Conservation (phyloP, 441 rosid species). For the Gossypium lobatum region DNA sequence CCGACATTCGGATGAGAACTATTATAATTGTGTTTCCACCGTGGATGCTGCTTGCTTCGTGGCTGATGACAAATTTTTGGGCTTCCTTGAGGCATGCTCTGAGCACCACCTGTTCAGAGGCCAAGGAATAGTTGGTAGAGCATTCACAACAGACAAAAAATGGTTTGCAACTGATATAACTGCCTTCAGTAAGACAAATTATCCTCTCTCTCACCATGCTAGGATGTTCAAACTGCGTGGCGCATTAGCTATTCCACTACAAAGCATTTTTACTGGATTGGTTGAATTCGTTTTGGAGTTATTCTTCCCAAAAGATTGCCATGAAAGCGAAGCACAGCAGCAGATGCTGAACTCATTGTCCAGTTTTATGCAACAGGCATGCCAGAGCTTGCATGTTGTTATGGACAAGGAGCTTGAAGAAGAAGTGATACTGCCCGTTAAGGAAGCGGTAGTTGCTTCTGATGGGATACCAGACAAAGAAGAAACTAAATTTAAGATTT, state of each 20-base stretch:
- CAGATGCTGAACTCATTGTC: constrained; percentile 42
- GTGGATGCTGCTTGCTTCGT: constrained; percentile 71
- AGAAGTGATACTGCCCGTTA: constrained; percentile 31
- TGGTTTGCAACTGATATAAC: constrained; percentile 54
- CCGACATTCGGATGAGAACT: constrained; percentile 60
- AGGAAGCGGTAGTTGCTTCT: constrained; percentile 26
- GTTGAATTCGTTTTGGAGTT: constrained; percentile 64
- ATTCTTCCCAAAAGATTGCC: constrained; percentile 61
- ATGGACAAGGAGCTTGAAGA: constrained; percentile 45
- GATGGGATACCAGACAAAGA: constrained; percentile 20
- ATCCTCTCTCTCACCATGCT: constrained; percentile 84
- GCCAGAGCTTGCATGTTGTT: constrained; percentile 41
- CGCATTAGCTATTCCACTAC: constrained; percentile 63
- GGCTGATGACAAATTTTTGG: constrained; percentile 32
- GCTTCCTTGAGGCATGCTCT: constrained; percentile 70
- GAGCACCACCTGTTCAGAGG: constrained; percentile 64
- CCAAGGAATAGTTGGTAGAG: constrained; percentile 76
- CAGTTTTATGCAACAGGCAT: constrained; percentile 37
- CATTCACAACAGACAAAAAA: constrained; percentile 42
- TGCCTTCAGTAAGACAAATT: constrained; percentile 46
- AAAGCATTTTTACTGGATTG: constrained; percentile 32
- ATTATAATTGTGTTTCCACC: constrained; percentile 54
- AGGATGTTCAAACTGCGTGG: constrained; percentile 57
- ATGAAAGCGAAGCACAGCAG: constrained; percentile 37
- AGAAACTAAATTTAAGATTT: constrained; percentile 23